Evolutionary conservation across 108 stramenopile genomes (phyloP), one percentile per base, ranked within the genome.

Genomic region (Stephanodiscus triporus): DNA sequence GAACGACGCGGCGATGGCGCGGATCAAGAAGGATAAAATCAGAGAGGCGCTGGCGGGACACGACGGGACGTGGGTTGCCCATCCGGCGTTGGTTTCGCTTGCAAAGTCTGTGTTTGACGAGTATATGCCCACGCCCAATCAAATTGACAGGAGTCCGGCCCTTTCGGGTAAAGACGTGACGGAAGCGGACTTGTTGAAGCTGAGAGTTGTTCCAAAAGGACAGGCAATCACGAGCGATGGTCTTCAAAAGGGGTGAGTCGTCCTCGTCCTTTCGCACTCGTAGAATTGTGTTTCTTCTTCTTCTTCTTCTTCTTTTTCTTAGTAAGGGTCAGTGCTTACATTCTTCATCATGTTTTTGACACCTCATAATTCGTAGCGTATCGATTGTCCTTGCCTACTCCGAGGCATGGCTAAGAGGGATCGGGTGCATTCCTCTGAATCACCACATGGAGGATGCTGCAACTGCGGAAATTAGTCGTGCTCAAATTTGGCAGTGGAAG

Each of bases 11-110:
- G 92, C 93, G 16, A 92, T 96, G 90, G 75, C 87, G 32, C 81
- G 84, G 61, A 91, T 96, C 53, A 86, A 86, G 70, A 73, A 88
- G 20, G 96, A 97, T 77, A 97, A 97, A 81, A 63, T 94, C 29
- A 85, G 97, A 27, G 97, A 97, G 72, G 95, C 91, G 3, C 42
- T 80, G 50, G 94, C 94, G 23, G 97, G 97, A 34, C 97, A 97
- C 70, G 97, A 97, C 74, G 97, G 97, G 14, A 94, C 95, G 23
- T 97, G 97, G 97, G 97, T 97, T 10, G 97, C 97, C n/a, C 97
- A 97, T 72, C 97, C 97, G 19, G 97, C 93, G 11, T 84, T 97
- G 70, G 95, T 97, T 34, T 56, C 67, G 43, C 64, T 96, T 10
- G 97, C 97, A 22, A 80, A 86, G 65, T 68, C 83, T 32, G 88